These are phyloP conservation scores for Lactarius sanguifluus DNA, from an alignment of 768 basidiomycete genomes.

Conservation along the genomic window DNA sequence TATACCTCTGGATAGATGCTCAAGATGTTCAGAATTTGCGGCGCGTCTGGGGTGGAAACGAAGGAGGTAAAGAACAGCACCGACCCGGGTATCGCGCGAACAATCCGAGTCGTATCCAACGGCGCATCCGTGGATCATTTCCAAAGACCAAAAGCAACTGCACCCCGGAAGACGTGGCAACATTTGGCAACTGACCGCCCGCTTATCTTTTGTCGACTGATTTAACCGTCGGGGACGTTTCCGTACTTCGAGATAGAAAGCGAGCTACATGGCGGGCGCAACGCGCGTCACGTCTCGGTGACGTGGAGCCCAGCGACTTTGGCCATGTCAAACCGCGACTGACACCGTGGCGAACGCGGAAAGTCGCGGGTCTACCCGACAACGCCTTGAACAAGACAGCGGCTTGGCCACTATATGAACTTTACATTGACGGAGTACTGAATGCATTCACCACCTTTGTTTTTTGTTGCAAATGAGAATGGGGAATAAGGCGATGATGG, in stretches of 20 bases:
- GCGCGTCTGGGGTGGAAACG: neutral
- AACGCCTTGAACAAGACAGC: neutral
- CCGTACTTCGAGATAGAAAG: neutral
- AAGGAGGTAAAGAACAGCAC: neutral
- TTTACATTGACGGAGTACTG: too few relatives aligned
- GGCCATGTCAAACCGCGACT: neutral
- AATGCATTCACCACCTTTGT: too few relatives aligned
- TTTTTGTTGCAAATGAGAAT: too few relatives aligned
- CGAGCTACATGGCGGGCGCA: neutral
- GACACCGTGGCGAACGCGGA: neutral
- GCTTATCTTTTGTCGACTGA: neutral
- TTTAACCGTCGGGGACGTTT: neutral
- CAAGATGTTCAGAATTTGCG: neutral
- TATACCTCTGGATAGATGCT: neutral
- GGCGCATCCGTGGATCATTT: neutral
- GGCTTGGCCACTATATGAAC: too few relatives aligned
- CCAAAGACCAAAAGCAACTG: neutral
- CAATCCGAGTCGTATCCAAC: neutral
- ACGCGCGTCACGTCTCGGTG: neutral
- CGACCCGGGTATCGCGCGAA: neutral
- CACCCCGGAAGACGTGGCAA: neutral
- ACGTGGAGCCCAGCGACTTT: neutral
- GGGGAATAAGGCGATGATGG: too few relatives aligned
- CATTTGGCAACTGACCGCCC: neutral
- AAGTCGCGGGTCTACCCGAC: neutral